Evolutionary conservation across 2,329 filamentous ascomycete genomes (phyloP), one percentile per base, ranked within the genome.

Genomic region (Chaetomiaceae sp.): DNA sequence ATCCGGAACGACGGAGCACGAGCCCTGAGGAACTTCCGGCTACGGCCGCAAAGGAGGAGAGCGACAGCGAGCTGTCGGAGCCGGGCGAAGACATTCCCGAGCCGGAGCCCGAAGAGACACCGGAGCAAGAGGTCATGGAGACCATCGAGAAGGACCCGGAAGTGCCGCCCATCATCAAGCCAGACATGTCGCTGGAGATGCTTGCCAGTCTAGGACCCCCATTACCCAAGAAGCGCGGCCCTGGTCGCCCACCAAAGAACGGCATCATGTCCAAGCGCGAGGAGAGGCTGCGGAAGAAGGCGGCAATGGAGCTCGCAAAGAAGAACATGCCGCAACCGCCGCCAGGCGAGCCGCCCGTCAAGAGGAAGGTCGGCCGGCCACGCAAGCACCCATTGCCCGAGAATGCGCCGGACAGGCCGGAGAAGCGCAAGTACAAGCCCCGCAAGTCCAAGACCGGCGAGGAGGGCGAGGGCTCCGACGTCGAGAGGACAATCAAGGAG

Each of bases 191-290:
- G 33, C 62, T 61, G 2, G 63, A 65, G 29, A 55, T 64, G 15
- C 64, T 57, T 4, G 48, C 56, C 25, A 47, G 66, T n/a, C 58
- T 68, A 5, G 69, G 69, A 6, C 60, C 70, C 20, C 63, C 74
- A 25, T 63, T 74, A 27, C 79, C 82, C 25, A 87, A 82, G 69
- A 85, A 87, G 58, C 83, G 88, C 61, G 88, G 88, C 14, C 88
- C 88, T 9, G 88, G 88, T n/a, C 76, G 88, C 49, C 88, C 88
- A 19, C 88, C 88, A 0, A 91, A 91, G 72, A 88, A 91, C 64
- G 88, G 88, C 25, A 80, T 90, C 65, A 89, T 91, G 82, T 91
- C 88, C 1, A 91, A 91, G 70, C 78, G 88, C 53, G 85, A 91
- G 63, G 79, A 85, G 60, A 76, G 82, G 17, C 68, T 83, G 44